Conservation (phyloP, 805 yeast species). For the Barnettozyma vustinii region DNA sequence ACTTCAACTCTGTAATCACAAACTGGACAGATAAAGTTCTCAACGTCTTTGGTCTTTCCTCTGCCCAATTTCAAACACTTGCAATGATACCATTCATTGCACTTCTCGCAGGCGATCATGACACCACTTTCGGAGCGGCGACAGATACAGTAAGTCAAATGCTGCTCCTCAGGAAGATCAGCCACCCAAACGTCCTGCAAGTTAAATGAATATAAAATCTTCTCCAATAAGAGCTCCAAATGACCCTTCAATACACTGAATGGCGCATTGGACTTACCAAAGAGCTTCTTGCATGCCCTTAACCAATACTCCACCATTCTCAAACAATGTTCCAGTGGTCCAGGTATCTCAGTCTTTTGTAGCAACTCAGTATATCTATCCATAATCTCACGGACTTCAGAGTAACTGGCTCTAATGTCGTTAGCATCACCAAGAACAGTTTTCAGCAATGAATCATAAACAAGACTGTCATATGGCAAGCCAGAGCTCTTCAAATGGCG, state of each 20-base stretch:
- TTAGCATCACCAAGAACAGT: constrained; percentile 26
- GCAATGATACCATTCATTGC: constrained; percentile 70
- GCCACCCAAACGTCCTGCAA: constrained; percentile 22
- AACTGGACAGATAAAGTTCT: constrained; percentile 46
- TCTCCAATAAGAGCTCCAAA: constrained; percentile 20
- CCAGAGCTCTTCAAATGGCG: constrained; percentile 2
- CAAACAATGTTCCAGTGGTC: constrained; percentile 19
- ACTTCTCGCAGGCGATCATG: constrained; percentile 66
- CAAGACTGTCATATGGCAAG: background rate
- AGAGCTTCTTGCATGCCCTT: constrained; percentile 27
- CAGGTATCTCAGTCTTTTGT: constrained; percentile 1
- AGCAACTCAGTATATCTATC: constrained; percentile 18
- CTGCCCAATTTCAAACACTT: constrained; percentile 43
- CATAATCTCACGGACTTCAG: constrained; percentile 24
- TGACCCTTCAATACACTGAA: constrained; percentile 26
- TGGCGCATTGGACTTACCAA: constrained; percentile 33
- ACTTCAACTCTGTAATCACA: constrained; percentile 38
- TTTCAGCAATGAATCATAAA: constrained; percentile 8
- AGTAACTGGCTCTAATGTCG: constrained; percentile 29
- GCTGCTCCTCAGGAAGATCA: constrained; percentile 12
- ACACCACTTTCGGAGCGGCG: constrained; percentile 53
- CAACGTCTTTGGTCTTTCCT: constrained; percentile 26
- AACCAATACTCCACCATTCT: constrained; percentile 34
- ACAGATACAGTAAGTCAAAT: constrained; percentile 50
- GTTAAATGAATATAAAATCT: constrained; percentile 21